phyloP scores from a whole-genome alignment of 2,329 filamentous ascomycete genomes.

The Epichloe gansuensis region DNA sequence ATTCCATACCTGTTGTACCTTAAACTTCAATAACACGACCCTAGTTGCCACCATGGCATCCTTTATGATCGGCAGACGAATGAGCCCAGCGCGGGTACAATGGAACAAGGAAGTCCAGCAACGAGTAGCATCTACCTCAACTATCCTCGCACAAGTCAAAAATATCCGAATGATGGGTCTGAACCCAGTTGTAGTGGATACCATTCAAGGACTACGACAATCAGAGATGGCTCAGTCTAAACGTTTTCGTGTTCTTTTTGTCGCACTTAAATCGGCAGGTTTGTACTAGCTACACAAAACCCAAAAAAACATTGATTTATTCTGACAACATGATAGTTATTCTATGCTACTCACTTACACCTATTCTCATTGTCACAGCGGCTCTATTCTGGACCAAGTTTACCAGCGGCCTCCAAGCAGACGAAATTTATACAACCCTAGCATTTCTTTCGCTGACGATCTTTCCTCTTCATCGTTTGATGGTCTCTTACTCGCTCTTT shows the following conservation, averaged over 20 bases:
- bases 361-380: slow-evolving; percentile 7
- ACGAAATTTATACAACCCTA: slow-evolving; percentile 7
- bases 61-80: not conserved
- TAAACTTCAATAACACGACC: not conserved
- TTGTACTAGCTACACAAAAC: not conserved
- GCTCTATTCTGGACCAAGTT: slow-evolving; percentile 9
- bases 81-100: not conserved
- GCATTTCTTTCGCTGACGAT: slow-evolving; percentile 7
- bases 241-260: slow-evolving; percentile 2
- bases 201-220: slow-evolving; percentile 7
- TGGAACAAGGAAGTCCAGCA: not conserved
- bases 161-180: slow-evolving; percentile 24
- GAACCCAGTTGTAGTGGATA: slow-evolving; percentile 3
- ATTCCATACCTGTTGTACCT: too few species aligned
- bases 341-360: slow-evolving; percentile 2
- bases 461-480: slow-evolving; percentile 1
- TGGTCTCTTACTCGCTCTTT: slow-evolving; percentile 3
- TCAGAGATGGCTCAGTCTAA: slow-evolving; percentile 9
- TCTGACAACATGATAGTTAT: not conserved
- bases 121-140: not conserved
- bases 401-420: not conserved
- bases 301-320: too few species aligned
- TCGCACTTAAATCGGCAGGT: slow-evolving; percentile 6
- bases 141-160: slow-evolving; percentile 14
- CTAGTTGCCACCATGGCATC: too few species aligned